Percentiles rank a stretch among this genome's conserved stretches.
These are phyloP conservation scores for Diplodia scrobiculata DNA, from an alignment of 2,329 filamentous ascomycete species.

Conservation along the genomic window DNA sequence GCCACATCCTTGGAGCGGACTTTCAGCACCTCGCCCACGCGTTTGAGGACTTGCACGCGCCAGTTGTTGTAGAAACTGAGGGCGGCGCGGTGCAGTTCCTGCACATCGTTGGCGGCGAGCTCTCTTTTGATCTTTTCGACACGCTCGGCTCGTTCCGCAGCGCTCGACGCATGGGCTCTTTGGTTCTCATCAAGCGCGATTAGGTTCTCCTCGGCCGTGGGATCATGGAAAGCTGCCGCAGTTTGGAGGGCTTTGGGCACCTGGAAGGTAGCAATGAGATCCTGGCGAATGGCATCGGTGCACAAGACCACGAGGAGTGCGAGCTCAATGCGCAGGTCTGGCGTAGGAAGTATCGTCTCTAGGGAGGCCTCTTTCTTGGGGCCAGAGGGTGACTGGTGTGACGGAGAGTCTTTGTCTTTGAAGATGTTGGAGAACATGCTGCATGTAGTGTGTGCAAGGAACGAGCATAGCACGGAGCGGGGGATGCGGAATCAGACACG, in stretches of 20 bases:
- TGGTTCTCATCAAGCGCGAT: constrained; percentile 37
- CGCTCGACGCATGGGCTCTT: constrained; percentile 33
- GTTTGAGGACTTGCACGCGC: constrained; percentile 68
- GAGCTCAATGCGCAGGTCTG: constrained; percentile 49
- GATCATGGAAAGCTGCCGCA: background rate
- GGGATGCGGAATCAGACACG: background rate
- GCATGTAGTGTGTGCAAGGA: background rate
- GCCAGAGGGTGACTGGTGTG: background rate
- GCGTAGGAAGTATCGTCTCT: constrained; percentile 44
- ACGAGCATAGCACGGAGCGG: constrained; percentile 4
- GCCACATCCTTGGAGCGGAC: constrained; percentile 35
- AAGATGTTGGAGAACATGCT: constrained; percentile 29
- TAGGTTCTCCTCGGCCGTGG: constrained; percentile 5
- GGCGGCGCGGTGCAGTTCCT: constrained; percentile 69
- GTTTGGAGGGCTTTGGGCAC: constrained; percentile 29
- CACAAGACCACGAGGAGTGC: constrained; percentile 51
- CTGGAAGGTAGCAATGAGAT: constrained; percentile 38
- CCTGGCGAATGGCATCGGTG: constrained; percentile 49
- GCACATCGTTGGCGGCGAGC: constrained; percentile 55
- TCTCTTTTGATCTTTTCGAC: constrained; percentile 49
- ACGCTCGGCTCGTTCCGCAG: constrained; percentile 32
- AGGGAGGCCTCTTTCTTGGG: constrained; percentile 18
- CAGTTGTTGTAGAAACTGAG: constrained; percentile 77
- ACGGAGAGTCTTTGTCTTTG: constrained; percentile 18
- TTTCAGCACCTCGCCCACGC: constrained; percentile 66